Evolutionary conservation across 2,329 filamentous ascomycete genomes (phyloP).

Genomic region (Microdochium trichocladiopsis): DNA sequence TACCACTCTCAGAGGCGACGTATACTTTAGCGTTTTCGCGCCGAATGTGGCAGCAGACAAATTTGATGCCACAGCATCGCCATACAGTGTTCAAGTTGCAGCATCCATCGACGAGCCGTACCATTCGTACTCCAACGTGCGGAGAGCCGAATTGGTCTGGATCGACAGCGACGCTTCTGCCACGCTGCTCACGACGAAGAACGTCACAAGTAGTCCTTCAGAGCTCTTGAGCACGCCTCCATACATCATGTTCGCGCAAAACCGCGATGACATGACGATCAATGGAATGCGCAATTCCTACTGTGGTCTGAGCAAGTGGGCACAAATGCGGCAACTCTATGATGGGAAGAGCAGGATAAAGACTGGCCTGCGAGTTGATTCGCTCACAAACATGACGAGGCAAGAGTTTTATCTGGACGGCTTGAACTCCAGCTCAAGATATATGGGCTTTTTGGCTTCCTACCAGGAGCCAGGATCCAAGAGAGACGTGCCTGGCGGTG

Average conservation of each 20-base stretch:
- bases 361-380: not conserved
- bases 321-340: constrained; percentile 53
- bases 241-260: constrained; percentile 73
- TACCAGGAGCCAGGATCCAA: constrained; percentile 28
- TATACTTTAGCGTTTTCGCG: constrained; percentile 73
- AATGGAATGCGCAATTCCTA: constrained; percentile 71
- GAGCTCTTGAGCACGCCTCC: constrained; percentile 49
- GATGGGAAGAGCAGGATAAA: constrained; percentile 46
- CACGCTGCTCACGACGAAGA: constrained; percentile 71
- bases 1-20: constrained; percentile 53
- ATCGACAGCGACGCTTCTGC: constrained; percentile 79
- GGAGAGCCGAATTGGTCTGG: constrained; percentile 57
- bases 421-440: constrained; percentile 64
- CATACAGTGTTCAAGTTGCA: constrained; percentile 75
- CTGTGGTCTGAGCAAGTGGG: constrained; percentile 67
- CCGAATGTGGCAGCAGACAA: constrained; percentile 51
- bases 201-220: constrained; percentile 53
- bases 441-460: constrained; percentile 66
- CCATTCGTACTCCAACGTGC: constrained; percentile 52
- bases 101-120: constrained; percentile 75
- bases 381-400: constrained; percentile 50
- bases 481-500: constrained; percentile 53
- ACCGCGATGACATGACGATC: constrained; percentile 50
- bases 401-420: constrained; percentile 82
- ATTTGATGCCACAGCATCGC: constrained; percentile 43